A percentile compares a stretch with the other conserved stretches of the same genome.
These are phyloP conservation scores for Cadophora sp. DNA, from an alignment of 2,329 filamentous ascomycete species.

Conservation along the genomic window DNA sequence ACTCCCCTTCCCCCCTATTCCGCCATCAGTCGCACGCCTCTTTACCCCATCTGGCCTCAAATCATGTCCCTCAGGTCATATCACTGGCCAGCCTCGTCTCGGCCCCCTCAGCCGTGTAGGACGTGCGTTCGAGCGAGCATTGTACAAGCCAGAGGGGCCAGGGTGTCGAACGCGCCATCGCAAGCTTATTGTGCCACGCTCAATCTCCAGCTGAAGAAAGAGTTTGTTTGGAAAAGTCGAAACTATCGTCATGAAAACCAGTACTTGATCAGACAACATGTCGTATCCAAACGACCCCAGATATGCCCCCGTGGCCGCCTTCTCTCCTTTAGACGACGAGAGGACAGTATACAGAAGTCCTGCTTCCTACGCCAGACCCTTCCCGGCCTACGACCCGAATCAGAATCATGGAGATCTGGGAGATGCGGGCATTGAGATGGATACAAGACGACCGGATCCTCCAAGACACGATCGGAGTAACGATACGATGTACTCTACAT, in stretches of 20 bases:
- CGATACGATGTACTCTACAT: conserved; percentile 24
- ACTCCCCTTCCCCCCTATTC: not conserved
- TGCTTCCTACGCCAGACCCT: conserved; percentile 26
- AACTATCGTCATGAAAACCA: not conserved
- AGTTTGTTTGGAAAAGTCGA: not conserved
- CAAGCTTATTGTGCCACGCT: conserved; percentile 8
- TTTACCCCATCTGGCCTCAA: not conserved
- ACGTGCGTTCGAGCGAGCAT: not conserved
- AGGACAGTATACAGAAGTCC: conserved; percentile 27
- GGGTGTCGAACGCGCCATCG: conserved; percentile 16
- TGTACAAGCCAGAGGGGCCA: not conserved
- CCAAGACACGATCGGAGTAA: conserved; percentile 22
- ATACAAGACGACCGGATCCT: conserved; percentile 6
- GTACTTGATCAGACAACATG: conserved; percentile 15
- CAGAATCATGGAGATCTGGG: conserved; percentile 32
- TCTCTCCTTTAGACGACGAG: conserved; percentile 30
- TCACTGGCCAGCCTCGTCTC: conserved; percentile 31
- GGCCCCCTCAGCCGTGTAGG: conserved; percentile 20
- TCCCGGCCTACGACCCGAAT: conserved; percentile 21
- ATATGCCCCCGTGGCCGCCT: conserved; percentile 29
- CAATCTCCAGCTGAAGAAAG: not conserved
- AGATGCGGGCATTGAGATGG: conserved; percentile 32
- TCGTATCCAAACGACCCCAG: conserved; percentile 15
- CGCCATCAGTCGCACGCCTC: not conserved
- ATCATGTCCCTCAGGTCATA: not conserved